Evolutionary conservation across 2,329 filamentous ascomycete species (phyloP).

Genomic region (Colletotrichum musicola): DNA sequence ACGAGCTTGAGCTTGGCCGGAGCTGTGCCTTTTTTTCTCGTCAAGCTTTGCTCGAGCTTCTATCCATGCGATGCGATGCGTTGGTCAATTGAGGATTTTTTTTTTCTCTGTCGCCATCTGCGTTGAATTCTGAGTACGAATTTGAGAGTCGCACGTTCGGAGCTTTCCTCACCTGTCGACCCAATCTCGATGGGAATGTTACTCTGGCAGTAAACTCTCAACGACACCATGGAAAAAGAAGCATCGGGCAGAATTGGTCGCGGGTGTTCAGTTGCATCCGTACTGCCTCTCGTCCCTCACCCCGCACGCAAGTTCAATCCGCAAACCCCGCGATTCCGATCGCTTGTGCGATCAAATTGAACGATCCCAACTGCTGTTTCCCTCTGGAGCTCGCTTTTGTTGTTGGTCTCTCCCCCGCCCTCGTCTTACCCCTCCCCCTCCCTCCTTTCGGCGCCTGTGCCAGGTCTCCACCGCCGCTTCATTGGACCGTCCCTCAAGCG

Average conservation of each 20-base stretch:
- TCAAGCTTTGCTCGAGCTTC: conserved; percentile 19
- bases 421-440: neutral
- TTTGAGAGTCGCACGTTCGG: neutral
- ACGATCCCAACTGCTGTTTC: no score
- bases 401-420: neutral
- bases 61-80: conserved; percentile 23
- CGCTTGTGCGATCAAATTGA: neutral
- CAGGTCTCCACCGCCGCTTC: conserved; percentile 5
- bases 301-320: conserved; percentile 5
- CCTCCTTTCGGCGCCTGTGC: neutral
- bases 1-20: conserved; percentile 7
- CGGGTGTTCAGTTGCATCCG: neutral
- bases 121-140: neutral
- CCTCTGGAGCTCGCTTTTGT: conserved; percentile 25
- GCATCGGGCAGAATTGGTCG: conserved; percentile 7
- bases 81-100: conserved; percentile 3
- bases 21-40: neutral
- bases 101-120: neutral
- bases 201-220: neutral
- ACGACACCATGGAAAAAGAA: neutral
- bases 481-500: conserved; percentile 32
- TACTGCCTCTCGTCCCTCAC: neutral
- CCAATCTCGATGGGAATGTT: conserved; percentile 26
- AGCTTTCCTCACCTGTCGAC: neutral
- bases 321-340: conserved; percentile 35